phyloP scores from a whole-genome alignment of 1,284 basidiomycete species.

The Fomitiporia mediterranea region DNA sequence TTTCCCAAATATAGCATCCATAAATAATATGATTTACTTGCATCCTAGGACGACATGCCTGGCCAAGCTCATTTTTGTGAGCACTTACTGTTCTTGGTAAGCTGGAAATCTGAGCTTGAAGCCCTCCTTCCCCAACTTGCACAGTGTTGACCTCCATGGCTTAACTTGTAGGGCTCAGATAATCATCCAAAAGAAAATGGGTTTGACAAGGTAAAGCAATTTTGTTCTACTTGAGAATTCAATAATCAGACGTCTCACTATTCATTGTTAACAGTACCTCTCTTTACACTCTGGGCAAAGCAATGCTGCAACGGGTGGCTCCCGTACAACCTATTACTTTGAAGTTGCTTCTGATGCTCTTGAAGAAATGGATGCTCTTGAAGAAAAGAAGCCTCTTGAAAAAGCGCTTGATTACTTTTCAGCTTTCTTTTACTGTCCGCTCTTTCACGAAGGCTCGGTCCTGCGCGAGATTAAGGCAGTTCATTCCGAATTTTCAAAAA shows the following conservation, averaged over 20 bases:
- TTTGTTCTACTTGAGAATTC: too few relatives aligned
- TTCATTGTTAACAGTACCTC: slow-evolving; percentile 64
- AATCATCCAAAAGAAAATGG: slow-evolving; percentile 89
- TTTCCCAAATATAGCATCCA: too few relatives aligned
- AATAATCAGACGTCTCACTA: too few relatives aligned
- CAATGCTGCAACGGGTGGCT: slow-evolving; percentile 92
- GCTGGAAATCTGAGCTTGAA: neutral
- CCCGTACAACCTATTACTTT: slow-evolving; percentile 94
- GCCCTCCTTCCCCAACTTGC: too few relatives aligned
- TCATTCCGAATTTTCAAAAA: slow-evolving; percentile 98
- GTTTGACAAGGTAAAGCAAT: slow-evolving; percentile 66
- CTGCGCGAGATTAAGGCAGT: slow-evolving; percentile 94
- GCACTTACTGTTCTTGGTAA: neutral
- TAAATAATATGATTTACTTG: too few relatives aligned
- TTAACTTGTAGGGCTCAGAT: slow-evolving; percentile 73
- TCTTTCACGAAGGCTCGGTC: slow-evolving; percentile 91
- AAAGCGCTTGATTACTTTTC: slow-evolving; percentile 90
- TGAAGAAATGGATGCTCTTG: too few relatives aligned
- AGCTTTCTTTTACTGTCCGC: slow-evolving; percentile 90
- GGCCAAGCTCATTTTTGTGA: too few relatives aligned
- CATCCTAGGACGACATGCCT: too few relatives aligned
- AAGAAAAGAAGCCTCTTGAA: too few relatives aligned
- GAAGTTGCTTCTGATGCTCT: slow-evolving; percentile 79
- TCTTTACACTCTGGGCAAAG: slow-evolving; percentile 67
- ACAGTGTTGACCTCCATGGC: too few relatives aligned